These are phyloP conservation scores for Aspergillus candidus DNA, from an alignment of 2,329 filamentous ascomycete species.

Conservation along the genomic window DNA sequence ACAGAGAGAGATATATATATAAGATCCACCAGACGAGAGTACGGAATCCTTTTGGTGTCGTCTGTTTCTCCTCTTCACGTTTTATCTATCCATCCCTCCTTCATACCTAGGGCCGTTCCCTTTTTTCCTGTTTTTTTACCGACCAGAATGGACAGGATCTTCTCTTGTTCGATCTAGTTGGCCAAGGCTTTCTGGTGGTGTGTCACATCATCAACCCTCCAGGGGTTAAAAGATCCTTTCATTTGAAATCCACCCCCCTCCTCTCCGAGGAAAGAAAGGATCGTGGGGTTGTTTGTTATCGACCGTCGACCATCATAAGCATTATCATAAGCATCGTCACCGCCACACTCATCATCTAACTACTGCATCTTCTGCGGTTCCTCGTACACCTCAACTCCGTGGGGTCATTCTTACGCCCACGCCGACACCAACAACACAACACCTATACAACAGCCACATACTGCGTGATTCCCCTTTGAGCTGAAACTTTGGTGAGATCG, in stretches of 20 bases:
- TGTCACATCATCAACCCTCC: conserved; percentile 5
- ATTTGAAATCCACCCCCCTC: not conserved
- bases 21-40: conserved; percentile 7
- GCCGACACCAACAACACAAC: too few relatives aligned
- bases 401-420: too few relatives aligned
- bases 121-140: conserved; percentile 6
- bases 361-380: too few relatives aligned
- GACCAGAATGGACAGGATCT: conserved; percentile 10
- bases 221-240: conserved; percentile 5
- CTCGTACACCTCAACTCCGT: too few relatives aligned
- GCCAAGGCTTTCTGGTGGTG: conserved; percentile 9
- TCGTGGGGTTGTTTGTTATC: not conserved
- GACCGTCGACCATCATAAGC: conserved; percentile 2
- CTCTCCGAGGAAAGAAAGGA: conserved; percentile 3
- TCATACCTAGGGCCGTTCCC: conserved; percentile 7
- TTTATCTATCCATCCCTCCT: not conserved
- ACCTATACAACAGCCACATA: not conserved
- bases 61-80: too few relatives aligned
- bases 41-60: too few relatives aligned
- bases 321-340: not conserved
- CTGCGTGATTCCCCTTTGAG: conserved; percentile 3
- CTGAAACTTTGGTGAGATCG: conserved; percentile 10
- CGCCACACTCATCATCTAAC: not conserved
- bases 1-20: not conserved
- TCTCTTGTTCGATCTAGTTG: conserved; percentile 10